These are phyloP conservation scores for Teratosphaeria pseudoeucalypti DNA, from an alignment of 2,329 filamentous ascomycete species.

Conservation along the genomic window DNA sequence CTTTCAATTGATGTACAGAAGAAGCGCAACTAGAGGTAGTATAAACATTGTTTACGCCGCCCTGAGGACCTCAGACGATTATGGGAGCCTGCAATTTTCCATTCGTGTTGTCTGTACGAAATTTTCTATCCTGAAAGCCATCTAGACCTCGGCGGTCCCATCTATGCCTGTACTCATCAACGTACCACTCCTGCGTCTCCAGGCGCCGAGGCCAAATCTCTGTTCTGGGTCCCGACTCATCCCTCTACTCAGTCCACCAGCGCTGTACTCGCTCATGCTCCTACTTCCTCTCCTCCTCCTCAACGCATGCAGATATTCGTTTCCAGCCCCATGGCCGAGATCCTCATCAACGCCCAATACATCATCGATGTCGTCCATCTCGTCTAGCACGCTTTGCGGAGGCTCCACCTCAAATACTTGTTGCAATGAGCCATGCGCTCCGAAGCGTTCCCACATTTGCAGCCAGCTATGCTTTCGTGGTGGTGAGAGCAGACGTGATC, in stretches of 20 bases:
- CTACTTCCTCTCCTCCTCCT: conserved; percentile 19
- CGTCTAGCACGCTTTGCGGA: conserved; percentile 43
- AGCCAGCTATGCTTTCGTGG: conserved; percentile 32
- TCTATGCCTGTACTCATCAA: background rate
- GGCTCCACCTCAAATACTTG: conserved; percentile 63
- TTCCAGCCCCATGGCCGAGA: conserved; percentile 6
- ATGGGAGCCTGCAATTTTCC: too few species aligned
- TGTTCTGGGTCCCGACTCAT: conserved; percentile 7
- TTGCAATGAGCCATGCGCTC: conserved; percentile 60
- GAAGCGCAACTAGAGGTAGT: too few species aligned
- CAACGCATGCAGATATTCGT: conserved; percentile 15
- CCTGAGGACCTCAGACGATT: too few species aligned
- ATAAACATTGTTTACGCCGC: too few species aligned
- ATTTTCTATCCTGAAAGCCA: background rate
- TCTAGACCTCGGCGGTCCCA: background rate
- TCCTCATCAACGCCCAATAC: conserved; percentile 35
- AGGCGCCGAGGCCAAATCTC: conserved; percentile 4
- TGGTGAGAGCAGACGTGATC: conserved; percentile 23
- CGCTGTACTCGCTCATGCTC: conserved; percentile 15
- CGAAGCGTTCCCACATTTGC: conserved; percentile 57
- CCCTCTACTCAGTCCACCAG: conserved; percentile 8
- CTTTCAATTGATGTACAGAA: too few species aligned
- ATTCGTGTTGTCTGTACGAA: too few species aligned
- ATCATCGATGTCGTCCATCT: conserved; percentile 41
- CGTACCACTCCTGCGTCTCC: conserved; percentile 3